phyloP scores from a whole-genome alignment of 768 basidiomycete species.

The Polyporus arcularius region DNA sequence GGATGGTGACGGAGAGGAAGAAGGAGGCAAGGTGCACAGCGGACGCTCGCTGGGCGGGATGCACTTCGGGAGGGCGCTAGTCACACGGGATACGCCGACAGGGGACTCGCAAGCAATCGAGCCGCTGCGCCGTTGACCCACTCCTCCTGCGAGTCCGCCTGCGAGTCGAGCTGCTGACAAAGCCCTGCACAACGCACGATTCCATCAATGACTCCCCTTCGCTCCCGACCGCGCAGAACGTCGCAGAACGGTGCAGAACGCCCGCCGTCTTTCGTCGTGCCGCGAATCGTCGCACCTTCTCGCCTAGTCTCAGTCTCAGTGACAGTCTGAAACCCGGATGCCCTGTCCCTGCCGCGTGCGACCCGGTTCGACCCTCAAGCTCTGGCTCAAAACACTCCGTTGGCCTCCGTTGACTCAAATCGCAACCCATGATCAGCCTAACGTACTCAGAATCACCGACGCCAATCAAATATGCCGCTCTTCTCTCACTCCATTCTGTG shows the following conservation, averaged over 20 bases:
- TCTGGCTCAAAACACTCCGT: too few relatives aligned
- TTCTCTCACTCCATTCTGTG: background rate
- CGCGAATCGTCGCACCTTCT: too few relatives aligned
- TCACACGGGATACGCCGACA: constrained; percentile 15
- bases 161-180: background rate
- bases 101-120: constrained; percentile 19
- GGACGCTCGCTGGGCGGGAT: constrained; percentile 14
- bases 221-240: background rate
- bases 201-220: background rate
- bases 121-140: background rate
- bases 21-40: background rate
- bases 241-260: background rate
- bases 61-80: constrained; percentile 14
- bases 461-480: too few relatives aligned
- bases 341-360: too few relatives aligned
- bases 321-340: too few relatives aligned
- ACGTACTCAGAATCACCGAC: constrained; percentile 2
- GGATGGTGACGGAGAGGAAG: constrained; percentile 3
- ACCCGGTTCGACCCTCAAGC: too few relatives aligned
- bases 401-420: background rate
- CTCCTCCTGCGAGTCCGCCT: background rate
- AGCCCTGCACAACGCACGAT: background rate
- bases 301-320: too few relatives aligned
- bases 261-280: too few relatives aligned
- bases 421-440: constrained; percentile 7